Base-by-base conservation (phyloP, 257 asterid species). In the Mitragyna speciosa region DNA sequence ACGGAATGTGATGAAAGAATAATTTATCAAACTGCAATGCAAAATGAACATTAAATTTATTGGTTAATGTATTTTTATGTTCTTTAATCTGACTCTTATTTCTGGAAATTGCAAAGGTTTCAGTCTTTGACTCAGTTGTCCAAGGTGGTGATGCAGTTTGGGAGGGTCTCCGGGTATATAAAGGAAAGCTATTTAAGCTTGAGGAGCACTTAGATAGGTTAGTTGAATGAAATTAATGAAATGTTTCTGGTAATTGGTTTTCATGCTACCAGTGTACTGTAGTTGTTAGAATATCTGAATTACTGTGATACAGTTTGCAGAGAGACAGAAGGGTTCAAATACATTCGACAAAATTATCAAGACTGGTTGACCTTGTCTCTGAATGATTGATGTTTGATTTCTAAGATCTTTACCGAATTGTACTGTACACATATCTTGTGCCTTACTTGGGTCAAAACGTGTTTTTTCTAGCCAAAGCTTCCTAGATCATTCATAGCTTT, bases 121-220 rank as follows among this genome's bases (percentile, higher is more conserved):
- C 98, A 67, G 96, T 92, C 51, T 90, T 94, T 79, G 98, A 94
- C 88, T 94, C 98, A 26, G 84, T 92, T 85, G 93, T 92, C 85
- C 98, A 94, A 91, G 98, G 97, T 51, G 98, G 98, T 79, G 98
- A 94, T 87, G 96, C 90, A 84, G 97, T 89, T 82, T 92, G 98
- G 97, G 98, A 94, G 82, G 98, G 97, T 54, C 97, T 94, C 80
- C 92, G 97, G 70, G 83, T 94, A 75, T 94, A 94, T 72, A 69
- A 80, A 6, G 94, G 96, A 79, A 94, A 91, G 87, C 72, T 92
- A 80, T 94, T 94, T 75, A 94, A 94, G 86, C 90, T 94, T 73
- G 98, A 92, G 86, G 98, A 94, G 83, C 97, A 92, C 86, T 86
- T 94, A 59, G 97, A 92, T 84, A 89, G 98, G 97, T 90, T 70